Evolutionary conservation across 2,329 filamentous ascomycete genomes (phyloP), one percentile per base, ranked within the genome.

Genomic region (Didymella arachidicola): DNA sequence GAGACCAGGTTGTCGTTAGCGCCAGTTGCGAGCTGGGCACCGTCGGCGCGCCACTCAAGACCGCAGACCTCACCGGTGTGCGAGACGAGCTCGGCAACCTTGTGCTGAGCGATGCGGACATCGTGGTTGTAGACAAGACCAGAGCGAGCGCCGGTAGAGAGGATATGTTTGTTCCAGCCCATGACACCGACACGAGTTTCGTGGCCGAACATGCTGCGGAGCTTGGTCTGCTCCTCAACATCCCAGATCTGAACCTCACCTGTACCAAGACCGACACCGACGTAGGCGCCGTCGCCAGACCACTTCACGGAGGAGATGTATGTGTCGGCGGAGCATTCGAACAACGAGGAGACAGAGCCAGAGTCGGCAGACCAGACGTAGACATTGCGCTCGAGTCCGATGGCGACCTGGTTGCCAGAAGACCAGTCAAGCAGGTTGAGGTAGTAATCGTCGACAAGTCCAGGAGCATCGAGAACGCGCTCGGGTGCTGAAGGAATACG

Each of bases 231-330:
- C 79, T 99, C 95, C 71, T 96, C 91, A 27, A 97, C 94, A 72
- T 98, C 95, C 94, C 95, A 99, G 81, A 99, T 99, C 82, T 99
- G 95, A 36, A 99, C 92, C 79, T 99, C 95, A 60, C 95, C 95
- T 36, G 92, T 92, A 61, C 93, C 94, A 49, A 99, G 89, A 61
- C 95, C 95, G 68, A 98, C 93, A 64, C 93, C 90, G 65, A 99
- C 93, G 75, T 99, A 98, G 30, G 94, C 93, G 60, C 95, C 95
- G 73, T 99, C 95, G 49, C 91, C 92, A 62, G 93, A 97, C 95
- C 95, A 99, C 82, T 98, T 98, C 73, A 99, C 94, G 67, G 93
- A 97, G 82, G 93, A 96, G 72, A 99, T 88, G 76, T 99, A 98
- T 19, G 94, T 98, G 77, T 99, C 95, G 19, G 91, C 83, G 56